These are phyloP conservation scores for Colletotrichum tropicicola DNA, from an alignment of 2,329 filamentous ascomycete genomes.

Conservation along the genomic window DNA sequence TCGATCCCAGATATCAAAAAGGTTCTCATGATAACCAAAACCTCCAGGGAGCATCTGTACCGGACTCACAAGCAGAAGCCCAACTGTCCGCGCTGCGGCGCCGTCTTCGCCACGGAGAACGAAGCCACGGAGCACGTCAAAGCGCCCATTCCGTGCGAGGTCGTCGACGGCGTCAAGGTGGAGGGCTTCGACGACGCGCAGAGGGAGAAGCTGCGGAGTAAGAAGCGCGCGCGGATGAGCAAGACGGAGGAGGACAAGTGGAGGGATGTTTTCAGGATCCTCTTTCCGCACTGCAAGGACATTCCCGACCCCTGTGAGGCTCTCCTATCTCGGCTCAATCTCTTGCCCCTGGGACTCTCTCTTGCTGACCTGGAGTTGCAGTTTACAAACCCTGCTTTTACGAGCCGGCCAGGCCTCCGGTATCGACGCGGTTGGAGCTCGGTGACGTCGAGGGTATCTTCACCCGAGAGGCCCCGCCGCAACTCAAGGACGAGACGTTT, in stretches of 20 bases:
- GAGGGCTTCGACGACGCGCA: neutral
- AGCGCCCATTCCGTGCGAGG: neutral
- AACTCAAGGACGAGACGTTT: neutral
- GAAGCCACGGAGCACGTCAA: neutral
- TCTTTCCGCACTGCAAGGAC: neutral
- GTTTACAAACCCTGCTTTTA: no score
- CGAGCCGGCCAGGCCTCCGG: no score
- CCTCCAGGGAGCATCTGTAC: conserved; percentile 1
- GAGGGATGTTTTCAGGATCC: neutral
- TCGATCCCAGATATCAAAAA: no score
- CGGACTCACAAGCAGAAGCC: neutral
- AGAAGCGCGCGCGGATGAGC: neutral
- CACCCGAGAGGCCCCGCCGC: neutral
- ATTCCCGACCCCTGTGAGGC: neutral
- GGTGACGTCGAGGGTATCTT: neutral
- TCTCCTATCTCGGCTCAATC: no score
- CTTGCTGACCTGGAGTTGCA: no score
- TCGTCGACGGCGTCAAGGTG: neutral
- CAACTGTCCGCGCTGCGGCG: conserved; percentile 1
- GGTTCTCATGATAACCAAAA: no score
- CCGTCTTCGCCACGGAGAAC: neutral
- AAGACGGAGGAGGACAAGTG: neutral
- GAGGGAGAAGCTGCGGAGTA: neutral
- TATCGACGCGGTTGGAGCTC: no score
- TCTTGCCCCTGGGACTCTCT: no score